Base-by-base conservation (phyloP, 78 protist genomes). In the Isochrysis galbana region DNA sequence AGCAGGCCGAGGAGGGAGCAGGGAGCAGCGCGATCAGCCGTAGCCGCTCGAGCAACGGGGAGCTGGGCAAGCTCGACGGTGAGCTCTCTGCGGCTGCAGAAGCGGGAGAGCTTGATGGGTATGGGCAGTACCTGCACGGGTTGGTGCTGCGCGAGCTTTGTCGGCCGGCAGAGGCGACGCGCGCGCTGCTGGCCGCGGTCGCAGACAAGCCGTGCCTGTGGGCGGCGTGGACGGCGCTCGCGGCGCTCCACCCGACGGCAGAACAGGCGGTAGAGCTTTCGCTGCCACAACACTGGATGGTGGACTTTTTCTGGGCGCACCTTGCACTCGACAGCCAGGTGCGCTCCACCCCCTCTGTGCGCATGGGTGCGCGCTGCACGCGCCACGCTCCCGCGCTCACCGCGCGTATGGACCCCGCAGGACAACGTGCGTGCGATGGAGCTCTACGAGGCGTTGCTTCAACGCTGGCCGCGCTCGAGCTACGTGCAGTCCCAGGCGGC, bases 401-500 rank as follows among this genome's bases (percentile, higher is more conserved):
- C 80, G 11, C 41, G 80, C 80, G n/a, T 3, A 36, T 2, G n/a
- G 7, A 36, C 80, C 29, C 41, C 72, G 26, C 11, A 61, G 10
- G 11, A 61, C 72, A 61, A 11, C 26, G 72, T 2, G 11, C 26
- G 72, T n/a, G 72, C 72, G n/a, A 2, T 11, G 26, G 21, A 3
- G 41, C 93, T 94, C n/a, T 94, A 93, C 80, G 91, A 92, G 48
- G 5, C 26, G 48, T 95, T 96, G 29, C 69, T 45, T 14, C 36
- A 51, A 23, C 44, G 55, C 44, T 96, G 95, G 54, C 92, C 96
- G 32, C 26, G 36, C 38, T 92, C 95, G 23, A 51, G 46, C 2
- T 94, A 96, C 91, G 55, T 96, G 38, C 38, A 69, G 22, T 82
- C 96, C 0, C 97, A 96, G 90, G 92, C 54, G n/a, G 97, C 97